Percentiles rank a stretch among this genome's conserved stretches.
Conservation (phyloP, 306 rosid genomes). For the Senna tora region DNA sequence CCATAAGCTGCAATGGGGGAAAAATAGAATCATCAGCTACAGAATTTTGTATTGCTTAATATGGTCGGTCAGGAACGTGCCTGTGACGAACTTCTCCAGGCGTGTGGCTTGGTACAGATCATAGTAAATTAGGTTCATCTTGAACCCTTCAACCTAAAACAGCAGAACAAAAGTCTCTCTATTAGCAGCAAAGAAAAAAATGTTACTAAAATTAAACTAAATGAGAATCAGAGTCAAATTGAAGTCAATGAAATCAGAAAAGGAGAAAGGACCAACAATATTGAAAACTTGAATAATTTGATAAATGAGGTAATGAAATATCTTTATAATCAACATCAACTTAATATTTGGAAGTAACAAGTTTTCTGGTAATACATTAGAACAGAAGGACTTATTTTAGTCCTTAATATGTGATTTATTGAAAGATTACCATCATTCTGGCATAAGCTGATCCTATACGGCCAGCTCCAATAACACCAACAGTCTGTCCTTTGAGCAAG, state of each 20-base stretch:
- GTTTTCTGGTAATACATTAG: background rate
- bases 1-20: slow-evolving; percentile 71
- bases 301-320: slow-evolving; percentile 16
- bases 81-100: slow-evolving; percentile 95
- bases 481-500: slow-evolving; percentile 95
- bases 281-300: background rate
- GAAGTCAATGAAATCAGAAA: slow-evolving; percentile 17
- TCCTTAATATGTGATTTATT: slow-evolving; percentile 4
- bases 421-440: slow-evolving; percentile 86
- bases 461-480: slow-evolving; percentile 99
- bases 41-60: slow-evolving; percentile 20
- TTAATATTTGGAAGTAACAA: background rate
- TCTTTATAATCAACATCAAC: background rate
- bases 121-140: slow-evolving; percentile 95
- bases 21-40: slow-evolving; percentile 37
- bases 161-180: slow-evolving; percentile 22
- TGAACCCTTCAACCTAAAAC: slow-evolving; percentile 95
- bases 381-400: background rate
- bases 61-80: slow-evolving; percentile 52
- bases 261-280: too few relatives aligned
- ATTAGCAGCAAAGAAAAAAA: background rate
- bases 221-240: slow-evolving; percentile 22
- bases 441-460: slow-evolving; percentile 99
- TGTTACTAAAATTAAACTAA: background rate
- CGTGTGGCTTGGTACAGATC: slow-evolving; percentile 95